Base-by-base conservation (phyloP, 2,329 filamentous ascomycete genomes). In the Aspergillus pseudonomiae region DNA sequence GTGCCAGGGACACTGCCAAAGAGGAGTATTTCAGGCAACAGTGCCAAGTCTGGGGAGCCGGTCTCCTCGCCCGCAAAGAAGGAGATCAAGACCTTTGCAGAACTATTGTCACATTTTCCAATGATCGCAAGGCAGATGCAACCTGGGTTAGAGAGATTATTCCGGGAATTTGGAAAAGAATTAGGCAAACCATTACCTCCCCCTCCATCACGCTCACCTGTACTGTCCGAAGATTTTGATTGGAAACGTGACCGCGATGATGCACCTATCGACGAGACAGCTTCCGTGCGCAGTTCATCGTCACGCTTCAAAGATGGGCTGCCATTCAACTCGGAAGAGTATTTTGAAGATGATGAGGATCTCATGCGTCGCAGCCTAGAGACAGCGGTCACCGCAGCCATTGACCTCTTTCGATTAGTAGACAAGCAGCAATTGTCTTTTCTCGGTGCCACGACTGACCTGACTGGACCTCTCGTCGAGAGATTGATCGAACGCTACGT, bases 101-200 rank as follows among this genome's bases (percentile, higher is more conserved):
- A 98, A 68, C 84, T 99, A 16, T 84, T 99, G 48, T 91, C 92
- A 69, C 89, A 93, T 70, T 99, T 98, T 69, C 95, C 95, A 1
- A 91, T 96, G 87, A 98, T 99, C 71, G 93, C 94, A 28, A 87
- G 92, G 64, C 95, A 99, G 78, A 97, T 99, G 93, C 93, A 97
- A 71, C 87, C 90, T 2, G 95, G 95, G 0, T 80, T 99, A 39
- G 94, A 99, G 73, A 90, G 89, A 72, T 81, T 98, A 30, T 97
- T 98, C 74, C 89, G 90, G 65, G 94, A 98, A 70, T 98, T 99
- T 75, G 90, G 88, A 6, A 88, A 88, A 52, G 91, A 94, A 60
- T 90, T 97, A 68, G 92, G 96, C 68, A 93, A 91, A 72, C 93
- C 93, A 6, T 78, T 96, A 6, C 93, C 93, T 3, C 90, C 91